phyloP scores from a whole-genome alignment of 1,284 basidiomycete species.

The Filobasidium uniguttulatum region DNA sequence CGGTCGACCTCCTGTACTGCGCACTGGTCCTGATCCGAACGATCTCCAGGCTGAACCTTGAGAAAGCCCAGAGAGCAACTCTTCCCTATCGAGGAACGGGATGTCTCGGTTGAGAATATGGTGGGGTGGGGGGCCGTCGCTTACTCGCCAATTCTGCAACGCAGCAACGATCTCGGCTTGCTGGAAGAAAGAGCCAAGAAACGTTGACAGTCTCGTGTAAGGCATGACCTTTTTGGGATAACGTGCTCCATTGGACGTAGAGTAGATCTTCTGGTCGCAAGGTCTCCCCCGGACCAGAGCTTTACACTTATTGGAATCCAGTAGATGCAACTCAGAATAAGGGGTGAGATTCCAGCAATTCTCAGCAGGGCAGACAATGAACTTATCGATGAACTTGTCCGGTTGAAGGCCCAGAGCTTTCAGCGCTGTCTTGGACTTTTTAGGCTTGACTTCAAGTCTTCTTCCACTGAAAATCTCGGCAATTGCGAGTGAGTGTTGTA shows the following conservation, averaged over 20 bases:
- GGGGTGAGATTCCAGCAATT: slow-evolving; percentile 1
- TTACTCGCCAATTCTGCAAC: background rate
- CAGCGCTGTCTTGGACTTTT: background rate
- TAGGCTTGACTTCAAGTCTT: background rate
- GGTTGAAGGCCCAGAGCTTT: background rate
- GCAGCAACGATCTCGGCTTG: background rate
- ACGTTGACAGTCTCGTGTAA: background rate
- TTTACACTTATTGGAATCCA: background rate
- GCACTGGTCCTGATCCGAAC: background rate
- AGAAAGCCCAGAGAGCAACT: background rate
- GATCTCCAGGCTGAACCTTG: background rate
- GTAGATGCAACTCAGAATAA: background rate
- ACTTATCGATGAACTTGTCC: background rate
- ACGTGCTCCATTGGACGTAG: background rate
- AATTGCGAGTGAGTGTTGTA: background rate
- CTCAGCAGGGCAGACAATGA: background rate
- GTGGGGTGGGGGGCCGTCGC: background rate
- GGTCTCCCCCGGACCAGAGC: background rate
- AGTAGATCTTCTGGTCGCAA: background rate
- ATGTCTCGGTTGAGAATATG: background rate
- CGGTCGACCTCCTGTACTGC: background rate
- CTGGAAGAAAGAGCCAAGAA: background rate
- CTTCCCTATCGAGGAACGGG: background rate
- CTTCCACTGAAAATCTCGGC: background rate
- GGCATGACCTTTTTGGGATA: background rate